Percentiles rank a stretch among this genome's conserved stretches.
These are phyloP conservation scores for Cytospora leucostoma DNA, from an alignment of 2,329 filamentous ascomycete genomes.

Conservation along the genomic window DNA sequence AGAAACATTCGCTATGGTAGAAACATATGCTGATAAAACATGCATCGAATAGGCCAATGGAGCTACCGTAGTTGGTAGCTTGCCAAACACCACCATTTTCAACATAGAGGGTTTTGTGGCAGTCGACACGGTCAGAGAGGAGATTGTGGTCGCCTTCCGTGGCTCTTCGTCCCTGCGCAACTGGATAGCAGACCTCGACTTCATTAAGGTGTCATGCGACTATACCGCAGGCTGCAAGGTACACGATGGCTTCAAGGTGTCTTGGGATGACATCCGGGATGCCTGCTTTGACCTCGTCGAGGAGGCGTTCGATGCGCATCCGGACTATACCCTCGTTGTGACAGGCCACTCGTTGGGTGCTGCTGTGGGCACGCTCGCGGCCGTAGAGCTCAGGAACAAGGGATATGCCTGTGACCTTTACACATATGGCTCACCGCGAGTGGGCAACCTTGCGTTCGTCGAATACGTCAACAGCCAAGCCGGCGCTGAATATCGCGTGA, in stretches of 20 bases:
- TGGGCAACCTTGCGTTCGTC: constrained; percentile 59
- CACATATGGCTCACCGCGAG: constrained; percentile 67
- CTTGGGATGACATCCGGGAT: constrained; percentile 56
- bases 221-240: constrained; percentile 49
- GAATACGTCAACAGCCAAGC: constrained; percentile 54
- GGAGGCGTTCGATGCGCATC: constrained; percentile 47
- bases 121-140: constrained; percentile 48
- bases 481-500: constrained; percentile 59
- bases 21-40: background rate
- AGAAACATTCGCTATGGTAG: background rate
- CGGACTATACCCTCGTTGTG: constrained; percentile 55
- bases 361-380: constrained; percentile 63
- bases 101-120: constrained; percentile 53
- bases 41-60: constrained; percentile 35
- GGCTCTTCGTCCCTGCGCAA: constrained; percentile 62
- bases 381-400: constrained; percentile 53
- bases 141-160: constrained; percentile 62
- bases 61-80: constrained; percentile 46
- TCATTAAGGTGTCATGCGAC: constrained; percentile 40
- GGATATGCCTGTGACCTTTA: constrained; percentile 57
- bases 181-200: constrained; percentile 58
- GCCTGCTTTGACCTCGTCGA: constrained; percentile 47
- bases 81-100: constrained; percentile 36
- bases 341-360: constrained; percentile 71
- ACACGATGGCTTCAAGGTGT: constrained; percentile 60